Base-by-base conservation (phyloP, 495 filamentous ascomycete genomes). In the Podospora didyma region DNA sequence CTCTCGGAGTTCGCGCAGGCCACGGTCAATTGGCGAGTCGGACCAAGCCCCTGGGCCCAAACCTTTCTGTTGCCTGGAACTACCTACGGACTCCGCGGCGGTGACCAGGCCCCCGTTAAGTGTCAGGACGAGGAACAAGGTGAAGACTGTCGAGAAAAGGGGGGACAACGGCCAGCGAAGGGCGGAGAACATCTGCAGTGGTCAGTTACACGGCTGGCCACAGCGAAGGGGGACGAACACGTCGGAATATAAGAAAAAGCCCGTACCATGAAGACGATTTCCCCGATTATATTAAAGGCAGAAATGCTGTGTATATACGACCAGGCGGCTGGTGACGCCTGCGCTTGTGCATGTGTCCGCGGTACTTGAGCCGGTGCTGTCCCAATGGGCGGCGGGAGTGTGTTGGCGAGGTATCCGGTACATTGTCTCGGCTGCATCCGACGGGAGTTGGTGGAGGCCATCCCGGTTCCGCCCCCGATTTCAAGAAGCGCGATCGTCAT, bases 401-500 rank as follows among this genome's bases (percentile, higher is more conserved):
- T 7, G 39, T 42, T 42, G 5, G 5, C n/a, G 39, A 17, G 1
- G 39, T 17, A 16, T 42, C 14, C n/a, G 14, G 14, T 9, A 16
- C 14, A 12, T 9, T 42, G 12, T 42, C 39, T 42, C 39, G 39
- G 39, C 12, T 42, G 39, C 12, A 17, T 5, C 39, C 39, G 39
- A 42, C 7, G 39, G n/a, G 39, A 7, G n/a, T 5, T 14, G 39
- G n/a, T 5, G 12, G 12, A 17, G 12, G 39, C 5, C 0, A 42
- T 42, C 4, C 26, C 26, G 26, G 26, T 31, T 31, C 26, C 26
- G 9, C 3, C 9, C 9, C 9, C 26, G 39, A 16, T 42, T 16
- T 17, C 39, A 17, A 16, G 41, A 23, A n/a, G 34, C 17, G 44
- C 35, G 49, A 57, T 57, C 55, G 55, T 34, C 53, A 53, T 22